phyloP scores from a whole-genome alignment of 78 protist genomes.

The Chrysochromulina parva region DNA sequence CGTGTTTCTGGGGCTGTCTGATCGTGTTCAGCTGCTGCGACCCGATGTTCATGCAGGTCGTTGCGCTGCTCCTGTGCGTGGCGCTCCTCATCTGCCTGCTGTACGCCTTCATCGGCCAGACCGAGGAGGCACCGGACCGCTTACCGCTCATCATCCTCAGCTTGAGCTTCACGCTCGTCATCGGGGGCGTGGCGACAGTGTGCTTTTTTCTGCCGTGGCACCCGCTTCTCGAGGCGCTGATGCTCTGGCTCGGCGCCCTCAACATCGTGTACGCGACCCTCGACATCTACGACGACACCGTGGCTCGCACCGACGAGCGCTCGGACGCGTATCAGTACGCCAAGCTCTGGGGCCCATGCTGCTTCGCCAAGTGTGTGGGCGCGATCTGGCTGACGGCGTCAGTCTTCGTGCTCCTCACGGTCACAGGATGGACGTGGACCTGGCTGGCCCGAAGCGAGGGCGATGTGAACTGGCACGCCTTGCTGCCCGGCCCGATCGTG shows the following conservation, averaged over 20 bases:
- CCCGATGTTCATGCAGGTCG: background rate
- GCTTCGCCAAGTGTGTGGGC: background rate
- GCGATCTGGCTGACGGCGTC: background rate
- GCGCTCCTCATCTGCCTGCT: background rate
- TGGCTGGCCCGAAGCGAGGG: no score
- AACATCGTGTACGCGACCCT: background rate
- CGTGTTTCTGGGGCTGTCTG: background rate
- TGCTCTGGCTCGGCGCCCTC: background rate
- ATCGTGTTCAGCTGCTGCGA: background rate
- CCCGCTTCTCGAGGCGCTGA: no score
- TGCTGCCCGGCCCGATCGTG: no score
- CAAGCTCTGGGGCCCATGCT: background rate
- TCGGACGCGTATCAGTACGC: background rate
- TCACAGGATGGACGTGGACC: background rate
- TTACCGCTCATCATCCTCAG: background rate
- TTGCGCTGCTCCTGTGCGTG: background rate
- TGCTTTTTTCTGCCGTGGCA: no score
- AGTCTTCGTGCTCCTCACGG: background rate
- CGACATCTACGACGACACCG: constrained; percentile 1
- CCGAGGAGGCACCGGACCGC: background rate
- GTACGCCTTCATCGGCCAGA: background rate
- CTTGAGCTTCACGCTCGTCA: background rate
- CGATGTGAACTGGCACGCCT: no score
- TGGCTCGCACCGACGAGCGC: background rate
- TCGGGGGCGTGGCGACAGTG: background rate